Percentiles rank a stretch among this genome's conserved stretches.
Conservation (phyloP, 352 stramenopile species). For the Phytophthora vignae region DNA sequence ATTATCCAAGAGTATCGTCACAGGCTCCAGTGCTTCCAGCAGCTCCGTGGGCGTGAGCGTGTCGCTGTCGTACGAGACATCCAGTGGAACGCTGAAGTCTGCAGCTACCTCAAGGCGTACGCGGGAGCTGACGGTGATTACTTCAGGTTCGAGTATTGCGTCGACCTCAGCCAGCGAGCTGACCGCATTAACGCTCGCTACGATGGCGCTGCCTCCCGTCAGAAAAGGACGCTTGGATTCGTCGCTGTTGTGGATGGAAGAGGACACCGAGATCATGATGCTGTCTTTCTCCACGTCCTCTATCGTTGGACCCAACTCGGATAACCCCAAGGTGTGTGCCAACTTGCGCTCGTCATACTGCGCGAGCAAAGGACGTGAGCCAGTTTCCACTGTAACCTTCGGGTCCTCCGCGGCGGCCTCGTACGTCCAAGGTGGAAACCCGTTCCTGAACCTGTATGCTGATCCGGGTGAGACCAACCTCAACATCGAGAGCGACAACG, state of each 20-base stretch:
- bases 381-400: conserved; percentile 64
- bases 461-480: conserved; percentile 62
- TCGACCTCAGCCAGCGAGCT: conserved; percentile 39
- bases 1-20: conserved; percentile 70
- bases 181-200: conserved; percentile 61
- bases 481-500: conserved; percentile 58
- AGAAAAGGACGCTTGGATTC: conserved; percentile 60
- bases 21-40: conserved; percentile 40
- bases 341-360: conserved; percentile 67
- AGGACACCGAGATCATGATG: conserved; percentile 66
- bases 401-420: conserved; percentile 41
- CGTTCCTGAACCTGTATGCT: conserved; percentile 76
- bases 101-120: conserved; percentile 45
- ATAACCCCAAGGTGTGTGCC: conserved; percentile 75
- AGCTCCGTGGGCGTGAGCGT: conserved; percentile 56
- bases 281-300: conserved; percentile 84
- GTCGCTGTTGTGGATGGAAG: conserved; percentile 81
- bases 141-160: conserved; percentile 28
- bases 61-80: conserved; percentile 66
- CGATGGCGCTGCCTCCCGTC: conserved; percentile 61
- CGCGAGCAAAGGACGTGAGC: conserved; percentile 50
- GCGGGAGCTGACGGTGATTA: conserved; percentile 53
- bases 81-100: conserved; percentile 41
- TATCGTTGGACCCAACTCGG: conserved; percentile 66
- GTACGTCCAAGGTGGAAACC: conserved; percentile 82